phyloP scores from a whole-genome alignment of 2,329 filamentous ascomycete genomes.

The Fusarium mundagurra region DNA sequence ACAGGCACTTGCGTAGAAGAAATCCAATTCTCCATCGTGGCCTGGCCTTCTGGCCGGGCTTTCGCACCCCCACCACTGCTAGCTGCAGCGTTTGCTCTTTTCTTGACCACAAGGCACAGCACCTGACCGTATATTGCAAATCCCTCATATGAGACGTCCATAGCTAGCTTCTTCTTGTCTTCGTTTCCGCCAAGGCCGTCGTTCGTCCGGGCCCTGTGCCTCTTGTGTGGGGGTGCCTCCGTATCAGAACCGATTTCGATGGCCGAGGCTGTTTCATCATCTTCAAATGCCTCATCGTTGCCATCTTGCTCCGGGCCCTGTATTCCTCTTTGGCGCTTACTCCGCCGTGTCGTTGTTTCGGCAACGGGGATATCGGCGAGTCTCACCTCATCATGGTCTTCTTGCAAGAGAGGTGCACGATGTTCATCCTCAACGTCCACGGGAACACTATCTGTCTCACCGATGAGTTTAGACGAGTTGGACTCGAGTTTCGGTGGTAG shows the following conservation, averaged over 20 bases:
- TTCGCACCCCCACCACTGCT: conserved; percentile 40
- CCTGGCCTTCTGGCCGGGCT: conserved; percentile 62
- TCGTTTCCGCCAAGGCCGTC: conserved; percentile 55
- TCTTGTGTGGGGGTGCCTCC: conserved; percentile 58
- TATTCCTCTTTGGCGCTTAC: conserved; percentile 45
- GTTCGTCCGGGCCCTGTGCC: conserved; percentile 49
- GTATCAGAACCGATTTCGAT: conserved; percentile 53
- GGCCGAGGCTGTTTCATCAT: conserved; percentile 49
- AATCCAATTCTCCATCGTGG: conserved; percentile 87
- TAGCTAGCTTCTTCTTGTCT: conserved; percentile 90
- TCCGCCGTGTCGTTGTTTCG: conserved; percentile 28
- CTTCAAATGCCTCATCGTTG: conserved; percentile 43
- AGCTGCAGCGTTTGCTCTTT: conserved; percentile 57
- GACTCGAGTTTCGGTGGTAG: conserved; percentile 64
- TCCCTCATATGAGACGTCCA: conserved; percentile 91
- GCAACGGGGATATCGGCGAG: conserved; percentile 50
- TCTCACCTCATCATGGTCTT: conserved; percentile 49
- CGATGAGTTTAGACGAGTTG: conserved; percentile 71
- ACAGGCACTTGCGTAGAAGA: conserved; percentile 75
- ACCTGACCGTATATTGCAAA: conserved; percentile 96
- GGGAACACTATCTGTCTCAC: conserved; percentile 63
- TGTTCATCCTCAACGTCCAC: conserved; percentile 61
- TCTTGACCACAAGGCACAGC: conserved; percentile 87
- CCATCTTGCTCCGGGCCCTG: conserved; percentile 46
- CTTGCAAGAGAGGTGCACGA: conserved; percentile 53